Percentiles rank a stretch among this genome's conserved stretches.
phyloP scores from a whole-genome alignment of 2,329 filamentous ascomycete genomes.

The Shiraia bambusicola region DNA sequence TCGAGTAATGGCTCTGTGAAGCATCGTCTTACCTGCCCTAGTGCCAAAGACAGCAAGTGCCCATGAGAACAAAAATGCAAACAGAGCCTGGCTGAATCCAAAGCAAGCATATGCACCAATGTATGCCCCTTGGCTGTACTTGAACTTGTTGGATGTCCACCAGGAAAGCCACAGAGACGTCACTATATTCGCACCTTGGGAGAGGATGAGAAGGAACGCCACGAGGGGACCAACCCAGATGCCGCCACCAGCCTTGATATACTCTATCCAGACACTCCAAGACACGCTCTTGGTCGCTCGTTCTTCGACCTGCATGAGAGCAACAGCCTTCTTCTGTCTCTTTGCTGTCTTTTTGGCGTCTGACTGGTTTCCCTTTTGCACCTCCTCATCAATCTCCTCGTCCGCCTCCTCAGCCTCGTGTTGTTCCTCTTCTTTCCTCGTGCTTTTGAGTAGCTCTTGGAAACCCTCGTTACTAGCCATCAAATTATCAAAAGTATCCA shows the following conservation, averaged over 20 bases:
- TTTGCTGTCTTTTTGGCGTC: conserved; percentile 52
- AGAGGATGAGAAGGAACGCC: conserved; percentile 60
- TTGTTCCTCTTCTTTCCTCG: conserved; percentile 62
- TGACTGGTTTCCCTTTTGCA: conserved; percentile 10
- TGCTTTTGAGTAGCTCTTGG: conserved; percentile 77
- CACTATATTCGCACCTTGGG: conserved; percentile 81
- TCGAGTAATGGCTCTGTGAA: conserved; percentile 74
- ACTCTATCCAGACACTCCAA: conserved; percentile 77
- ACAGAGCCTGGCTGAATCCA: conserved; percentile 28
- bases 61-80: conserved; percentile 76
- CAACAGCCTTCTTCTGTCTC: conserved; percentile 52
- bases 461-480: conserved; percentile 80
- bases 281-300: conserved; percentile 74
- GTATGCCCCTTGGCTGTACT: conserved; percentile 67
- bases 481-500: conserved; percentile 87
- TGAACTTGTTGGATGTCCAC: conserved; percentile 82
- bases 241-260: conserved; percentile 73
- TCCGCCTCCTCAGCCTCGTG: conserved; percentile 49
- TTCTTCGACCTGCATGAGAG: conserved; percentile 74
- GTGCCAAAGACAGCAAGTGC: conserved; percentile 78
- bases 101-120: conserved; percentile 56
- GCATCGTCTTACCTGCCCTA: conserved; percentile 76
- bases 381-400: conserved; percentile 60
- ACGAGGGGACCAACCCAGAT: conserved; percentile 67
- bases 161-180: conserved; percentile 92